Evolutionary conservation across 352 stramenopile species (phyloP).

Genomic region (Pythium dissimile): DNA sequence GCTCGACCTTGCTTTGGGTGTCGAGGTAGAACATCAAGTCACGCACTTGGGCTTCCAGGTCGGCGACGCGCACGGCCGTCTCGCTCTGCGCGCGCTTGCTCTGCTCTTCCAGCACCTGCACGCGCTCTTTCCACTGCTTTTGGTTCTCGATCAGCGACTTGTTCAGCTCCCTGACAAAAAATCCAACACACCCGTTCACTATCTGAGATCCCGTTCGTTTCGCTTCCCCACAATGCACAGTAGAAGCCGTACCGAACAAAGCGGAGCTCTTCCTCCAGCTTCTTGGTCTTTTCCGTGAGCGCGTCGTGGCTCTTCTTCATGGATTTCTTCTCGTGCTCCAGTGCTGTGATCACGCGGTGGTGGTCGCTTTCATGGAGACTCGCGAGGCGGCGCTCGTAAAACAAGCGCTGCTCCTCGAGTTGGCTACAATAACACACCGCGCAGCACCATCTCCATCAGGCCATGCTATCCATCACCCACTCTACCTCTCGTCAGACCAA

Average conservation of each 20-base stretch:
- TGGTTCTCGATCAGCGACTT: constrained; percentile 88
- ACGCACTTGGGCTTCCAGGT: constrained; percentile 79
- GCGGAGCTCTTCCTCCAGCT: constrained; percentile 77
- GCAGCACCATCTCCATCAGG: too few species aligned
- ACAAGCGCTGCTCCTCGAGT: constrained; percentile 94
- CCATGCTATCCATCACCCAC: too few species aligned
- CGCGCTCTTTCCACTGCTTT: constrained; percentile 84
- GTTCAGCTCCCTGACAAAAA: constrained; percentile 56
- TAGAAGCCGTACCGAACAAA: constrained; percentile 84
- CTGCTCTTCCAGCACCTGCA: constrained; percentile 65
- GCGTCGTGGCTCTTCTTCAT: constrained; percentile 69
- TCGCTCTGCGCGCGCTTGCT: constrained; percentile 55
- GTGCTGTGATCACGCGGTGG: constrained; percentile 41
- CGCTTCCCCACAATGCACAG: background rate
- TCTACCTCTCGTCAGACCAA: too few species aligned
- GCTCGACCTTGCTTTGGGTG: constrained; percentile 82
- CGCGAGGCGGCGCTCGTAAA: constrained; percentile 86
- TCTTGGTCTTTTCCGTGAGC: constrained; percentile 61
- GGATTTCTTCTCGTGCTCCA: constrained; percentile 82
- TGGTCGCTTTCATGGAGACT: constrained; percentile 55
- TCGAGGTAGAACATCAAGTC: constrained; percentile 91
- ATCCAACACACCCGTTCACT: background rate
- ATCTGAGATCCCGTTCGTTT: too few species aligned
- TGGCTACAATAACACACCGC: constrained; percentile 59
- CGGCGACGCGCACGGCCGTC: constrained; percentile 55